Evolutionary conservation across 176 grass and related monocot species (phyloP).

Genomic region (Zoysia pacifica): DNA sequence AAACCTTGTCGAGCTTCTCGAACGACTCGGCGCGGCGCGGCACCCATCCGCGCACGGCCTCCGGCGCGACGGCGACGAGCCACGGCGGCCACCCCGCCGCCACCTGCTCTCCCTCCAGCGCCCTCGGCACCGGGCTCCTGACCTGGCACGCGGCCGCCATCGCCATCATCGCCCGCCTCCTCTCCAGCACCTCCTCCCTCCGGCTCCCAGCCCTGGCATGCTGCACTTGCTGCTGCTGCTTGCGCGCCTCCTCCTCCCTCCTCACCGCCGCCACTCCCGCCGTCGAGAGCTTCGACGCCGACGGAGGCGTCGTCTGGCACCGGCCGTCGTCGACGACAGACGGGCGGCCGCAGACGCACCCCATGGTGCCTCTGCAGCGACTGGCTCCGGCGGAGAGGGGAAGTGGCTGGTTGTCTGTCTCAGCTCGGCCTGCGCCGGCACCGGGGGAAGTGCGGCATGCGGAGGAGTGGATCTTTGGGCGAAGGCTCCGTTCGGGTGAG

Average conservation of each 20-base stretch:
- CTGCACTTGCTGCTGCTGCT: conserved; percentile 46
- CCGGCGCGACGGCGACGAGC: conserved; percentile 79
- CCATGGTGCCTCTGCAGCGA: conserved; percentile 42
- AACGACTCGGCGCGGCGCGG: conserved; percentile 94
- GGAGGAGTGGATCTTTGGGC: conserved; percentile 22
- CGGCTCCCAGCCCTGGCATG: conserved; percentile 29
- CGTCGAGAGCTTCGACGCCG: conserved; percentile 45
- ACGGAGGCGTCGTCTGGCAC: conserved; percentile 15
- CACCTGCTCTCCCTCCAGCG: conserved; percentile 78
- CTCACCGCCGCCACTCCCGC: conserved; percentile 18
- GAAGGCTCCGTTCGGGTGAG: background rate
- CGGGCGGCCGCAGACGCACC: conserved; percentile 72
- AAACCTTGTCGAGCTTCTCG: conserved; percentile 99
- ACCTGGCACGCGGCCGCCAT: conserved; percentile 55
- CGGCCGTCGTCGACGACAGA: conserved; percentile 43
- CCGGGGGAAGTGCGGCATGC: conserved; percentile 33
- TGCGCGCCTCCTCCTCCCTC: conserved; percentile 47
- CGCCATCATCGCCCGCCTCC: conserved; percentile 55
- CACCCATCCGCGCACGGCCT: conserved; percentile 96
- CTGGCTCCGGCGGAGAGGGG: background rate
- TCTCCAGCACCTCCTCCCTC: conserved; percentile 46
- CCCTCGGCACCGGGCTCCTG: conserved; percentile 65
- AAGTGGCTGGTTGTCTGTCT: background rate
- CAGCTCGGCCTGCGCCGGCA: conserved; percentile 18
- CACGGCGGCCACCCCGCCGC: conserved; percentile 90